These are phyloP conservation scores for Monosporascus sp. DNA, from an alignment of 2,329 filamentous ascomycete genomes.

Conservation along the genomic window DNA sequence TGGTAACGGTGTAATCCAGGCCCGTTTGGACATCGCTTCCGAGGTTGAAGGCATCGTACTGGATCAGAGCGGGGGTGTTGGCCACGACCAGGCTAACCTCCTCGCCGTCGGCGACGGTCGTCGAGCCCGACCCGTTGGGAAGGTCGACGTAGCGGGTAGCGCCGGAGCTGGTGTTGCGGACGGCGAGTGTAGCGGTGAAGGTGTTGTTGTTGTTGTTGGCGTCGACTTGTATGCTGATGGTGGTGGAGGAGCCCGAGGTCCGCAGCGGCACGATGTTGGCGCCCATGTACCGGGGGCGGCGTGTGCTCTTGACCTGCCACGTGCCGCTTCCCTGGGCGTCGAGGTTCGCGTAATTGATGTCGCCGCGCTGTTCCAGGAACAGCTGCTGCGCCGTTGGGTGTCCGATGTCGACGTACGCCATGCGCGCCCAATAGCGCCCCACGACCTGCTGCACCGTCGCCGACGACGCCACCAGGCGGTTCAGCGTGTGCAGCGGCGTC, in stretches of 20 bases:
- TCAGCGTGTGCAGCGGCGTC: slow-evolving; percentile 42
- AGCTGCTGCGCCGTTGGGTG: slow-evolving; percentile 34
- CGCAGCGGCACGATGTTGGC: slow-evolving; percentile 43
- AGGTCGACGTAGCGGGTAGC: slow-evolving; percentile 32
- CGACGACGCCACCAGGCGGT: slow-evolving; percentile 28
- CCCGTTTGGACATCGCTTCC: slow-evolving; percentile 31
- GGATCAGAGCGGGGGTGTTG: slow-evolving; percentile 40
- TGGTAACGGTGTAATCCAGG: slow-evolving; percentile 29
- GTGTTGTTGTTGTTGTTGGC: slow-evolving; percentile 10
- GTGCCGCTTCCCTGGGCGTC: slow-evolving; percentile 29
- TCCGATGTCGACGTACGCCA: slow-evolving; percentile 47
- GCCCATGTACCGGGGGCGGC: slow-evolving; percentile 43
- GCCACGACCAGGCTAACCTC: slow-evolving; percentile 41
- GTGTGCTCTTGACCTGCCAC: slow-evolving; percentile 37
- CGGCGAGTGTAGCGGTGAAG: slow-evolving; percentile 37
- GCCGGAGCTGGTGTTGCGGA: slow-evolving; percentile 25
- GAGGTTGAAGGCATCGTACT: slow-evolving; percentile 39
- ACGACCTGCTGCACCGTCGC: slow-evolving; percentile 35
- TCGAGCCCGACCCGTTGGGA: slow-evolving; percentile 28
- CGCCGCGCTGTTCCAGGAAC: slow-evolving; percentile 30
- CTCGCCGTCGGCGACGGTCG: slow-evolving; percentile 31
- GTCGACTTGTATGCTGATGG: slow-evolving; percentile 27
- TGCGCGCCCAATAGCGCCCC: slow-evolving; percentile 45
- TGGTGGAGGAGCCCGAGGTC: slow-evolving; percentile 24
- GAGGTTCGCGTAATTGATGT: slow-evolving; percentile 38